Evolutionary conservation across 352 stramenopile genomes (phyloP), one percentile per base, ranked within the genome.

Genomic region (Phytopythium chamaehyphon): DNA sequence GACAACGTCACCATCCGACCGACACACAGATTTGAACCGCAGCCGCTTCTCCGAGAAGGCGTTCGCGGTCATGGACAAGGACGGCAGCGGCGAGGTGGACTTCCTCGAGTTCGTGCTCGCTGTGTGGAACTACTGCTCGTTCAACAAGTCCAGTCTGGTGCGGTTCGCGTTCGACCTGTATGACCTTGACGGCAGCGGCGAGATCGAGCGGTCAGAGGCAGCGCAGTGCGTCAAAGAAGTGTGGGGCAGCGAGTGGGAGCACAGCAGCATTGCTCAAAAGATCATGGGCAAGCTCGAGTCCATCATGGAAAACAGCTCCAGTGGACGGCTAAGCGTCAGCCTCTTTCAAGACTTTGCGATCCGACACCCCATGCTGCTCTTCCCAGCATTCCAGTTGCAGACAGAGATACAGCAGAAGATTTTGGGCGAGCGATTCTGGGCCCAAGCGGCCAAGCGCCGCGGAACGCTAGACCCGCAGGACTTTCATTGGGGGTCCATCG

Each of bases 61-160:
- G 4, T 90, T 90, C 54, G 58, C 65, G 2, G 74, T 88, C 50
- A 90, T 88, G 76, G 74, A 90, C 54, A 69, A 60, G 23, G 78
- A 90, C 51, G 63, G 69, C 21, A 88, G 71, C 36, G 76, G 78
- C 33, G 71, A 85, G 50, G 71, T 89, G 23, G 73, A 89, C 59
- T 89, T 86, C 43, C 59, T 87, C 40, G 78, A 89, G 57, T 89
- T 88, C 51, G 78, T 90, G 28, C 48, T 88, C 47, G 66, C 73
- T n/a, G 63, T 90, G 52, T 88, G 76, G 78, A 86, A 90, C 59
- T 88, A 88, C 47, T 90, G 78, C 61, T 84, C 75, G n/a, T 88
- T 88, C 54, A 84, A 57, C 35, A 62, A 76, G 40, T 40, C 64
- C 35, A 80, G 69, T 22, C 75, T 90, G 35, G 69, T 88, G 46